phyloP scores from a whole-genome alignment of 1,284 basidiomycete genomes.

The Chondrostereum purpureum region DNA sequence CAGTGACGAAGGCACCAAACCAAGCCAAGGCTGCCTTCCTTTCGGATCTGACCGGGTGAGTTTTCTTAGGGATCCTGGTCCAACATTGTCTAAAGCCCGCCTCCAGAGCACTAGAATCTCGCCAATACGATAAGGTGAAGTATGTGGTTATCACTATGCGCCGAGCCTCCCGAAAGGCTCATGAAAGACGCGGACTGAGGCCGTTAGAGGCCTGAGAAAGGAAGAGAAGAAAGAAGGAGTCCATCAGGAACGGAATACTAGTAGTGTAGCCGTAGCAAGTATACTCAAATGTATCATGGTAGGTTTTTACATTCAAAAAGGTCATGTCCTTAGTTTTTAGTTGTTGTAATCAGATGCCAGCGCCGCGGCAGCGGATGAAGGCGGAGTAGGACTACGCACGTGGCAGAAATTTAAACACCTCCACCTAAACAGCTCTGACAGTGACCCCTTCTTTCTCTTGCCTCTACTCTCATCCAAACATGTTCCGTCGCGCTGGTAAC shows the following conservation, averaged over 20 bases:
- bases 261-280: conserved; percentile 6
- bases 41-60: conserved; percentile 66
- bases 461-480: conserved; percentile 20
- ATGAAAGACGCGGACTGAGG: conserved; percentile 55
- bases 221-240: conserved; percentile 12
- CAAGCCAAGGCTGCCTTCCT: conserved; percentile 75
- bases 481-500: conserved; percentile 58
- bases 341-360: not conserved
- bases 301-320: no score
- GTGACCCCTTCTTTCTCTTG: conserved; percentile 13
- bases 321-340: no score
- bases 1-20: conserved; percentile 53
- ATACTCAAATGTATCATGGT: no score
- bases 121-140: conserved; percentile 74
- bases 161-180: conserved; percentile 60
- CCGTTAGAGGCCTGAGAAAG: conserved; percentile 31
- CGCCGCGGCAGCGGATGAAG: not conserved
- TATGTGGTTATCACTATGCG: conserved; percentile 62
- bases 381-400: not conserved
- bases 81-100: conserved; percentile 10
- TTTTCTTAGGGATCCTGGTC: conserved; percentile 15
- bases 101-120: conserved; percentile 53
- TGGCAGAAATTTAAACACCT: not conserved
- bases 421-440: conserved; percentile 11
- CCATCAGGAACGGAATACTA: not conserved